phyloP scores from a whole-genome alignment of 345 rosid species.

The Psidium guajava region DNA sequence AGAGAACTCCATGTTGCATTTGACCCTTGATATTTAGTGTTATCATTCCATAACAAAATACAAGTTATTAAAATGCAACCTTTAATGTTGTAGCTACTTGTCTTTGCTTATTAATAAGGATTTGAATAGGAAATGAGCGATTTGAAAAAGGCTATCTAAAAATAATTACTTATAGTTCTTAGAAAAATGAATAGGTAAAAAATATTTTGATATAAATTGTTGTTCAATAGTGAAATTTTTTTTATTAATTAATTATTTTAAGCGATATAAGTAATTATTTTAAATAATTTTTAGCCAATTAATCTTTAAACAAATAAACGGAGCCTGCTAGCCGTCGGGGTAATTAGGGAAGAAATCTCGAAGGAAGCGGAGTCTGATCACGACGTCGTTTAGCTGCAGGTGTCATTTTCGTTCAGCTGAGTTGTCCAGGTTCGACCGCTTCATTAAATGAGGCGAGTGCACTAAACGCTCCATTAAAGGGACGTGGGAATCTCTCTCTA shows the following conservation, averaged over 20 bases:
- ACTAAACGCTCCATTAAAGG: background rate
- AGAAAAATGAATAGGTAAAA: background rate
- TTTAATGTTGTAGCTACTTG: background rate
- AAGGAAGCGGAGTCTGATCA: background rate
- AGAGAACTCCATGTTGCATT: background rate
- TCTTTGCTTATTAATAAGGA: background rate
- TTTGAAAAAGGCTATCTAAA: rapidly evolving
- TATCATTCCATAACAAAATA: background rate
- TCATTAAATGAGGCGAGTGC: background rate
- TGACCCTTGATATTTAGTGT: background rate
- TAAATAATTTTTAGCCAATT: background rate
- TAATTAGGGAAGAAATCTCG: background rate
- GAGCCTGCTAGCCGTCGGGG: background rate
- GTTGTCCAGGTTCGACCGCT: background rate
- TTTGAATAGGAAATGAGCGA: rapidly evolving
- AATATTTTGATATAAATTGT: background rate
- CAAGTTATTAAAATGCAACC: background rate
- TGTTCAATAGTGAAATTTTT: background rate
- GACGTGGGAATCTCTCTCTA: conserved; percentile 1
- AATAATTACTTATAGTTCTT: rapidly evolving
- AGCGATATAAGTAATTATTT: background rate
- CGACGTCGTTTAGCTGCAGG: background rate
- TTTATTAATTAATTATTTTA: background rate
- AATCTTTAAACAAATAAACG: too few relatives aligned
- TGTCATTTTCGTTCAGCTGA: background rate